These are phyloP conservation scores for Populus hybrid DNA, from an alignment of 441 rosid species.

Conservation along the genomic window DNA sequence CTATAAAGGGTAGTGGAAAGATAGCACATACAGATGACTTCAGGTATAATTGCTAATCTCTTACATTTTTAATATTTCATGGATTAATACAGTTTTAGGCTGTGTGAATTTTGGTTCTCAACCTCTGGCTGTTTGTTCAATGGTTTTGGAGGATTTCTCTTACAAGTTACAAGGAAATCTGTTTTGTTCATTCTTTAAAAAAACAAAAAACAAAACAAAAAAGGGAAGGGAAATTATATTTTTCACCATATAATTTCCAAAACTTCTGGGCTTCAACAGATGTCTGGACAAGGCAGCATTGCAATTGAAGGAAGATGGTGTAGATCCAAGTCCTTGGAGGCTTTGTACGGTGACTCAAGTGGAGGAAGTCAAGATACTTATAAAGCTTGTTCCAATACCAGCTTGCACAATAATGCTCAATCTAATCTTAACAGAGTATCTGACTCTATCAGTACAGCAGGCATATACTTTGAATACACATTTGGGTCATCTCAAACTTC, in stretches of 20 bases:
- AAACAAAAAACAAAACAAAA: too few relatives aligned
- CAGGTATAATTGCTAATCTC: constrained; percentile 37
- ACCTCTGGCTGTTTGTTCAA: neutral
- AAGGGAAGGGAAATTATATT: too few relatives aligned
- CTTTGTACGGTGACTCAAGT: constrained; percentile 96
- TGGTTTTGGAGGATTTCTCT: neutral
- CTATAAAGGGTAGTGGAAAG: constrained; percentile 81
- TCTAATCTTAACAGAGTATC: constrained; percentile 66
- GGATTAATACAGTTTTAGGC: neutral
- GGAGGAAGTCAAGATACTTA: constrained; percentile 88
- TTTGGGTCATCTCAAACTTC: constrained; percentile 70
- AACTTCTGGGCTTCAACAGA: constrained; percentile 31
- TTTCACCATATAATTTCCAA: neutral
- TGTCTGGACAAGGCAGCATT: constrained; percentile 94
- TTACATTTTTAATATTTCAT: neutral
- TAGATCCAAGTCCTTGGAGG: constrained; percentile 74
- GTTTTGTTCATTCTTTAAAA: too few relatives aligned
- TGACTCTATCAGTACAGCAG: constrained; percentile 92
- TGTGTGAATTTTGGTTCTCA: neutral
- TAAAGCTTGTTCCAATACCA: constrained; percentile 73
- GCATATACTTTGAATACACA: constrained; percentile 81
- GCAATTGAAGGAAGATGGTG: constrained; percentile 73
- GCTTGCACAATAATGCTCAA: constrained; percentile 75
- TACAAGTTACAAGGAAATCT: too few relatives aligned
- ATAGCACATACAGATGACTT: constrained; percentile 69